Evolutionary conservation across 2,329 filamentous ascomycete species (phyloP).

Genomic region (Metarhizium robertsii): DNA sequence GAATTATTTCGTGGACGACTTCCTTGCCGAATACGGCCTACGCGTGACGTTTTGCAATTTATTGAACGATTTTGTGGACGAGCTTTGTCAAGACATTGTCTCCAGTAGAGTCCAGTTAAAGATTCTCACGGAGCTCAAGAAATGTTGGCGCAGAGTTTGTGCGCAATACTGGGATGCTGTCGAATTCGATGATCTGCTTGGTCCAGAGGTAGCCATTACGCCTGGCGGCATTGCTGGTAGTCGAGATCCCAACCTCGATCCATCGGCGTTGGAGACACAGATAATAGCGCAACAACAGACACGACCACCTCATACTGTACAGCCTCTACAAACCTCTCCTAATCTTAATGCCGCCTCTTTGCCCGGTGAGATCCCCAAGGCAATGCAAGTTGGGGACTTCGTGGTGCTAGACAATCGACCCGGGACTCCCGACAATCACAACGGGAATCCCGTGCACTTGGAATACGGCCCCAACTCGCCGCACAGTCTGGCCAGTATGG

Average conservation of each 20-base stretch:
- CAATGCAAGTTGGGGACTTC: constrained; percentile 37
- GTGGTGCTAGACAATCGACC: constrained; percentile 35
- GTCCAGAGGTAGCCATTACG: constrained; percentile 56
- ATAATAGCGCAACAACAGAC: constrained; percentile 22
- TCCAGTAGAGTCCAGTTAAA: constrained; percentile 56
- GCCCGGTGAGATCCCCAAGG: constrained; percentile 35
- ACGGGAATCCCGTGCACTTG: constrained; percentile 11
- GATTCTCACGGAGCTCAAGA: constrained; percentile 88
- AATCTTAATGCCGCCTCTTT: constrained; percentile 23
- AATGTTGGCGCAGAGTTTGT: constrained; percentile 92
- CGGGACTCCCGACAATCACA: constrained; percentile 34
- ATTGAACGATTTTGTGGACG: constrained; percentile 59
- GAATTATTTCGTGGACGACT: constrained; percentile 96
- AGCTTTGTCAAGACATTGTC: constrained; percentile 36
- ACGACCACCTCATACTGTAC: constrained; percentile 11
- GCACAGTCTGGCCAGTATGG: constrained; percentile 48
- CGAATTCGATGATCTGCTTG: constrained; percentile 53
- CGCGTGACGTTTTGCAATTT: constrained; percentile 71
- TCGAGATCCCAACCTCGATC: constrained; percentile 45
- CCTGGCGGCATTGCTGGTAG: constrained; percentile 66
- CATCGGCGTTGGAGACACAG: constrained; percentile 42
- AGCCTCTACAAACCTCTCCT: constrained; percentile 3
- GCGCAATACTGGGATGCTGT: constrained; percentile 78
- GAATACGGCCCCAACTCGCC: constrained; percentile 32
- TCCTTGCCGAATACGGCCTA: constrained; percentile 65